Base-by-base conservation (phyloP, 2,329 filamentous ascomycete genomes). In the Pyrenophora seminiperda region DNA sequence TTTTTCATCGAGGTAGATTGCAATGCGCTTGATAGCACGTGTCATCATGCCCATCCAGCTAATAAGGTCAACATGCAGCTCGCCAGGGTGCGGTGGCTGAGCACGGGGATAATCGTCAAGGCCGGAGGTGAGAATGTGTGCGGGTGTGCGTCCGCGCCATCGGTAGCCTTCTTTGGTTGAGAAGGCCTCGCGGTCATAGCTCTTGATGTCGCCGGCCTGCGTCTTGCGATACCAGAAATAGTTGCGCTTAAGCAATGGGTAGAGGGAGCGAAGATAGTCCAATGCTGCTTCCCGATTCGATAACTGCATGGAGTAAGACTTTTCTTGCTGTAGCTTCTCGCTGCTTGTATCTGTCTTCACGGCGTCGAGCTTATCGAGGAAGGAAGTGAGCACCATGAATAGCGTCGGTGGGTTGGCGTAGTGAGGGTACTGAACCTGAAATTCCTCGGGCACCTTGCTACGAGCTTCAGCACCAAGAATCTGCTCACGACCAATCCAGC, bases 21-120 rank as follows among this genome's bases (percentile, higher is more conserved):
- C 90, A 62, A 97, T 89, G 61, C 88, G 89, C 63, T 85, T 82
- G 46, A 99, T 83, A n/a, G 89, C 88, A 58, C 88, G 86, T 32
- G 90, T 88, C 90, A 97, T 96, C 77, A 97, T 84, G n/a, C 93
- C 94, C 76, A 99, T 89, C 94, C 94, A 99, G 43, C 90, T 90
- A 72, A 99, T 89, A 45, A 97, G 81, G 74, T 99, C 94, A 22
- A 95, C 87, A 72, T 99, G 93, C 41, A 99, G 82, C 83, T 99
- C 94, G 65, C 91, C 93, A 0, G 94, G 93, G 72, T 97, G 92
- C 19, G 94, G 94, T 11, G 94, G 92, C 73, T 96, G 90, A 7
- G 94, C 83, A 40, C 94, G 90, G 41, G 94, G 94, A 70, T 97
- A 99, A 76, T 99, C 94, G 66, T 99, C 94, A 2, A 99, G 83